Base-by-base conservation (phyloP, 257 asterid genomes). In the Galeopsis tetrahit region DNA sequence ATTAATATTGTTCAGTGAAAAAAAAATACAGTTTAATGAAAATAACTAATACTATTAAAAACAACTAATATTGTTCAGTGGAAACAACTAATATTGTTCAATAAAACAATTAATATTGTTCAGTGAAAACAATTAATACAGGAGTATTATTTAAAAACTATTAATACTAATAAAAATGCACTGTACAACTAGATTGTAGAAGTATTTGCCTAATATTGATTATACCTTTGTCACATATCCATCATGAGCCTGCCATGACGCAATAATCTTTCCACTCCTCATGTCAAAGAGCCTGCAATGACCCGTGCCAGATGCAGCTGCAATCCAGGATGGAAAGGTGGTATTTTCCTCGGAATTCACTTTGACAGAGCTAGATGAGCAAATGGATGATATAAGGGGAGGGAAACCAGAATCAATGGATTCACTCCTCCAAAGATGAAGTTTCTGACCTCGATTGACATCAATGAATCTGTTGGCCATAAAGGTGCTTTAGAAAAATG, bases 171-270 rank as follows among this genome's bases (percentile, higher is more conserved):
- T 21, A 21, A 21, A 21, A 21, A 21, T 21, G 28, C 0, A 21
- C 28, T 21, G 28, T 21, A 21, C 28, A 21, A 21, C 28, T 21
- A 21, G 1, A 21, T 0, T 21, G 28, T 21, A 21, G 28, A 21
- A 21, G 28, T 21, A 21, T 21, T 21, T 21, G 28, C 1, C 28
- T 21, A 21, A 21, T 21, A 55, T 34, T 40, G 60, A 72, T 59
- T 40, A 69, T 92, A 95, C 99, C 98, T 95, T 87, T 64, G 98
- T 95, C 81, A 95, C 89, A 75, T 85, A 95, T 78, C 98, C 98
- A 83, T 95, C 98, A 83, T 95, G 98, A 76, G 96, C 99, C 83
- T 91, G 96, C 99, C 99, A 92, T 48, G 96, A 84, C 28, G 95
- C 76, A 77, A 90, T 88, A 61, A 88, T 81, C 71, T 83, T 84